Base-by-base conservation (phyloP, 1,284 basidiomycete species). In the Leccinum griseonigrum region DNA sequence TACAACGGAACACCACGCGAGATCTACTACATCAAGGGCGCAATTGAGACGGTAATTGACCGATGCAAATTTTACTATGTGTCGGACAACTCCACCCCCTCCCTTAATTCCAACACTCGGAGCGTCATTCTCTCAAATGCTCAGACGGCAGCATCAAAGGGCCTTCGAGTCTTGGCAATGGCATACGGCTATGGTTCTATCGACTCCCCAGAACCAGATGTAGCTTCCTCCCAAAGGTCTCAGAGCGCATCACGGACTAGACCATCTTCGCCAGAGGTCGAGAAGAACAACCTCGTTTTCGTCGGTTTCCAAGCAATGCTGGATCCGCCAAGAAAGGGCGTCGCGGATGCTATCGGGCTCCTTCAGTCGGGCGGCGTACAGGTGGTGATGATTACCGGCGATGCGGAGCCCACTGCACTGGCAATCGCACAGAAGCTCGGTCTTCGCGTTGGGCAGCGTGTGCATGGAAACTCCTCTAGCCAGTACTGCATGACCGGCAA, bases 351-450 rank as follows among this genome's bases (percentile, higher is more conserved):
- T 9, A 90, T 98, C 64, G 81, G 81, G 32, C 77, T 90, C 28
- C 79, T 98, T 29, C 92, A 95, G 69, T 78, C 81, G 16, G 95
- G 92, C 16, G 94, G 96, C 7, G 91, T 99, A 40, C 94, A 97
- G 70, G 89, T 98, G 13, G 91, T 98, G 50, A 98, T 99, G 96
- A 98, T 98, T 74, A 98, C 97, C 0, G 97, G 97, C 14, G 97
- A 98, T 71, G 89, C 95, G 26, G 93, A 96, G 75, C 82, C 90
- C 61, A 99, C 97, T 0, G 97, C 97, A 2, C 71, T 94, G 10
- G 88, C 94, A 18, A 97, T 98, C 64, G 96, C 95, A 29, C 82
- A 85, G 64, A 84, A 94, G 68, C 83, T 99, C n/a, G 96, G 96
- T n/a, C 79, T 98, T 66, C 79, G 83, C 9, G 80, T 89, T 26